phyloP scores from a whole-genome alignment of 495 filamentous ascomycete species.

The Physcia stellaris region DNA sequence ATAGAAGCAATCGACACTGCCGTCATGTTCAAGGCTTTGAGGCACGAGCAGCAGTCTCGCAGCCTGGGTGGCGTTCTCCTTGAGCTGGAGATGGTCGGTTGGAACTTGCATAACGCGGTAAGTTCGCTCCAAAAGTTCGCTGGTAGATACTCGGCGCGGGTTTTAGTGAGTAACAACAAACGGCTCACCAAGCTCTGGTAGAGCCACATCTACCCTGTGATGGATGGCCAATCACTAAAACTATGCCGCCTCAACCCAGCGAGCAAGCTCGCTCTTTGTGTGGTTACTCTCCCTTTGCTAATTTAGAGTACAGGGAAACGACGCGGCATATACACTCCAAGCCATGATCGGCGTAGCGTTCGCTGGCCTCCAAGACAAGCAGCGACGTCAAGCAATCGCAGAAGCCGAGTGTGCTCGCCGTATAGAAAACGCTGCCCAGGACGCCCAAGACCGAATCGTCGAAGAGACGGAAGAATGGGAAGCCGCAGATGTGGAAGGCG shows the following conservation, averaged over 20 bases:
- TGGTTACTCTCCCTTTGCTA: not conserved
- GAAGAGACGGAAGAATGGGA: slow-evolving; percentile 19
- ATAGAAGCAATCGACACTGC: slow-evolving; percentile 58
- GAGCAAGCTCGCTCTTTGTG: too few relatives aligned
- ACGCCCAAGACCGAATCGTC: slow-evolving; percentile 11
- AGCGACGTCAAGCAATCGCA: not conserved
- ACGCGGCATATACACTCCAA: slow-evolving; percentile 72
- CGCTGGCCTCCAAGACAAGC: slow-evolving; percentile 9
- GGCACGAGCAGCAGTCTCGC: slow-evolving; percentile 30
- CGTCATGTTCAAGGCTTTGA: slow-evolving; percentile 46
- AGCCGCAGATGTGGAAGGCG: slow-evolving; percentile 15
- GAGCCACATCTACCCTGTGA: too few relatives aligned
- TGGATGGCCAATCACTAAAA: too few relatives aligned
- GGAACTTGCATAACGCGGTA: slow-evolving; percentile 68
- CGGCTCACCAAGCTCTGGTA: too few relatives aligned
- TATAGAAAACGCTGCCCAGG: slow-evolving; percentile 5
- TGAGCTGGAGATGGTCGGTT: slow-evolving; percentile 45
- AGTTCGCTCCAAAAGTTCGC: slow-evolving; percentile 5
- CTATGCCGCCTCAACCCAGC: too few relatives aligned
- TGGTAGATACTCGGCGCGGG: too few relatives aligned
- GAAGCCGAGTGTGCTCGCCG: slow-evolving; percentile 1
- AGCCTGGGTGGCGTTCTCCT: slow-evolving; percentile 47
- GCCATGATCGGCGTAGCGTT: slow-evolving; percentile 58
- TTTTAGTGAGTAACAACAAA: too few relatives aligned
- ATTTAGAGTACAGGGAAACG: slow-evolving; percentile 46